These are phyloP conservation scores for Trametopsis cervina DNA, from an alignment of 768 basidiomycete genomes.

Conservation along the genomic window DNA sequence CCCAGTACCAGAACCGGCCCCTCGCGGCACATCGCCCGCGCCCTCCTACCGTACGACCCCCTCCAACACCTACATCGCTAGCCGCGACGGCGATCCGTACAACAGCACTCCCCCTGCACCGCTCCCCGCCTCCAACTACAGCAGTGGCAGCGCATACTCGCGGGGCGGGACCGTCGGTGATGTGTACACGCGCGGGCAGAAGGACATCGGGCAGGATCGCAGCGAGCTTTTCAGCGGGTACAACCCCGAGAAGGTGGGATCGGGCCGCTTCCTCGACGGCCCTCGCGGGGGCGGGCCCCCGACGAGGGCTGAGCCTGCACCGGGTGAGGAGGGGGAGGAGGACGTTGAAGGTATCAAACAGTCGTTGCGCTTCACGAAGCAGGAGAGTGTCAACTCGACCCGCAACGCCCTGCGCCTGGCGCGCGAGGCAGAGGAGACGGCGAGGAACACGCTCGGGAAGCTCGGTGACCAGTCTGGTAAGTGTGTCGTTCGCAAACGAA, in stretches of 20 bases:
- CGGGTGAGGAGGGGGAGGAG: constrained; percentile 75
- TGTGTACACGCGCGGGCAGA: constrained; percentile 56
- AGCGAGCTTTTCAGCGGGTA: constrained; percentile 72
- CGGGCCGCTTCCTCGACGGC: constrained; percentile 61
- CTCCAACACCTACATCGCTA: constrained; percentile 61
- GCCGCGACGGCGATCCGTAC: constrained; percentile 62
- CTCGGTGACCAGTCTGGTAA: constrained; percentile 92
- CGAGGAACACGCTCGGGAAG: constrained; percentile 71
- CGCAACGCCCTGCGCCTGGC: constrained; percentile 91
- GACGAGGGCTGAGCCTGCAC: constrained; percentile 36
- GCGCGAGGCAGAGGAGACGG: constrained; percentile 95
- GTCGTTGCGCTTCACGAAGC: constrained; percentile 82
- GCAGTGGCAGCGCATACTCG: constrained; percentile 43
- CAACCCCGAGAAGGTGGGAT: constrained; percentile 49
- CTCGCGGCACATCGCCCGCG: constrained; percentile 32
- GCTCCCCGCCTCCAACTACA: constrained; percentile 6
- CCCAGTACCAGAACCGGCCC: constrained; percentile 38
- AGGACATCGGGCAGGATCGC: constrained; percentile 58
- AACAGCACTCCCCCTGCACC: constrained; percentile 17
- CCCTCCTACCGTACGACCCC: constrained; percentile 36
- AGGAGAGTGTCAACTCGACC: constrained; percentile 84
- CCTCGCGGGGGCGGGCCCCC: constrained; percentile 38
- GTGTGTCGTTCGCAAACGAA: constrained; percentile 16
- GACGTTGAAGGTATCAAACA: constrained; percentile 95
- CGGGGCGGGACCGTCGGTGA: constrained; percentile 53